Percentiles rank a stretch among this genome's conserved stretches.
phyloP scores from a whole-genome alignment of 495 filamentous ascomycete genomes.

The Rusavskia elegans region DNA sequence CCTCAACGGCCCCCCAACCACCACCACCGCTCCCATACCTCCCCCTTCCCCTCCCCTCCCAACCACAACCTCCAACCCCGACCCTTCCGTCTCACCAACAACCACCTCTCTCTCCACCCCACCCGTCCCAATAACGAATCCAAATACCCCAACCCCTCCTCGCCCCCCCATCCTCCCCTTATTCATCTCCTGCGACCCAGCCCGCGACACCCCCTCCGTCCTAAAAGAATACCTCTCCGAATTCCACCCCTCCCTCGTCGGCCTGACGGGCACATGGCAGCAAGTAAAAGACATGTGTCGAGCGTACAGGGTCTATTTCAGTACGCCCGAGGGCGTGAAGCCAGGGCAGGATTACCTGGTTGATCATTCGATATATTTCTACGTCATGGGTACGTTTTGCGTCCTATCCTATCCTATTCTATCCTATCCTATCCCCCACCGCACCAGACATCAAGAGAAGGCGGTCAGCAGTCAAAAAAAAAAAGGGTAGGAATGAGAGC shows the following conservation, averaged over 20 bases:
- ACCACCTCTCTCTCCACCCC: not conserved
- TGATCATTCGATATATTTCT: conserved; percentile 98
- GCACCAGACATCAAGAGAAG: too few relatives aligned
- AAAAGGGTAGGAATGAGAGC: not conserved
- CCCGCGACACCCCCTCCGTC: conserved; percentile 70
- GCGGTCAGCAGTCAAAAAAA: too few relatives aligned
- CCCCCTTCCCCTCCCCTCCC: conserved; percentile 57
- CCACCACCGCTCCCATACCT: conserved; percentile 12
- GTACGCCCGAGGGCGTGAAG: conserved; percentile 72
- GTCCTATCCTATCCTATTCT: too few relatives aligned
- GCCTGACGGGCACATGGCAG: conserved; percentile 84
- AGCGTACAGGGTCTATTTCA: conserved; percentile 92
- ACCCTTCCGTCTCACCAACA: conserved; percentile 37
- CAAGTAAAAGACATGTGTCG: conserved; percentile 86
- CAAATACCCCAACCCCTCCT: not conserved
- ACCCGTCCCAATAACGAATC: not conserved
- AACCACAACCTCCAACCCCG: conserved; percentile 75
- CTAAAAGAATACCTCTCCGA: conserved; percentile 73
- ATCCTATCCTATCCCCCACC: too few relatives aligned
- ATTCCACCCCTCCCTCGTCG: conserved; percentile 79
- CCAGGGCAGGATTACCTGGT: conserved; percentile 93
- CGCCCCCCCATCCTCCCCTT: conserved; percentile 41
- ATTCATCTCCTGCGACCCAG: conserved; percentile 93
- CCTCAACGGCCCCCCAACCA: conserved; percentile 37
- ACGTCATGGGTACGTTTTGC: conserved; percentile 74